Percentiles rank a stretch among this genome's conserved stretches.
phyloP scores from a whole-genome alignment of 306 rosid species.

The Medicago arabica region DNA sequence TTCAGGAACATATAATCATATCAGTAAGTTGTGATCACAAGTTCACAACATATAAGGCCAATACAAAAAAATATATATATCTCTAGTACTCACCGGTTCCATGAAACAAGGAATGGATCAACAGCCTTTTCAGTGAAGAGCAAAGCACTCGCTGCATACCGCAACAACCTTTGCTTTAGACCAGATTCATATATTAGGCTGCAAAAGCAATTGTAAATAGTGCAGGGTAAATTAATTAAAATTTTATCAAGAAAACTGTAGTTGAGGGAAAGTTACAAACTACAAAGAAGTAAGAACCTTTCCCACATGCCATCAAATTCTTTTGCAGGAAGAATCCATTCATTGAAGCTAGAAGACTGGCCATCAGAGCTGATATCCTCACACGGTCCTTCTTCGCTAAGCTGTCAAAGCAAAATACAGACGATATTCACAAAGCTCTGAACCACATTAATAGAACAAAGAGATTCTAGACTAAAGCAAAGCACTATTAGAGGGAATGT shows the following conservation, averaged over 20 bases:
- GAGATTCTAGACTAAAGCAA: slow-evolving; percentile 31
- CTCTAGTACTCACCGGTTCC: slow-evolving; percentile 80
- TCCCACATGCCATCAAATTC: slow-evolving; percentile 99
- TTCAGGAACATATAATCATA: slow-evolving; percentile 4
- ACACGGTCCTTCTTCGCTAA: slow-evolving; percentile 91
- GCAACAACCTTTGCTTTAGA: slow-evolving; percentile 86
- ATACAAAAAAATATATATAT: slow-evolving; percentile 17
- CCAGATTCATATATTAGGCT: slow-evolving; percentile 93
- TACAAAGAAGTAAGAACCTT: slow-evolving; percentile 64
- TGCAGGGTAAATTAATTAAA: slow-evolving; percentile 29
- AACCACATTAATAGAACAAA: neutral
- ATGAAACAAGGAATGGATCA: slow-evolving; percentile 89
- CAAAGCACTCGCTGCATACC: slow-evolving; percentile 91
- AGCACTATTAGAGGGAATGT: slow-evolving; percentile 2
- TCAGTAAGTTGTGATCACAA: neutral
- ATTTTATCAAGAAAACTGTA: slow-evolving; percentile 17
- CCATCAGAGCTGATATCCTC: slow-evolving; percentile 91
- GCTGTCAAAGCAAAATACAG: slow-evolving; percentile 62
- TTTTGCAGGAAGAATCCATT: slow-evolving; percentile 96
- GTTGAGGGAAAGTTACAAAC: slow-evolving; percentile 32
- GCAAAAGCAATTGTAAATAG: slow-evolving; percentile 47
- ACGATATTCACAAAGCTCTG: slow-evolving; percentile 35
- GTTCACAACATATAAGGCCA: slow-evolving; percentile 13
- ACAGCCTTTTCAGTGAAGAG: slow-evolving; percentile 94
- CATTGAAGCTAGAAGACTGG: slow-evolving; percentile 84